Base-by-base conservation (phyloP, 164 flowering plant genomes). In the Santalum album region DNA sequence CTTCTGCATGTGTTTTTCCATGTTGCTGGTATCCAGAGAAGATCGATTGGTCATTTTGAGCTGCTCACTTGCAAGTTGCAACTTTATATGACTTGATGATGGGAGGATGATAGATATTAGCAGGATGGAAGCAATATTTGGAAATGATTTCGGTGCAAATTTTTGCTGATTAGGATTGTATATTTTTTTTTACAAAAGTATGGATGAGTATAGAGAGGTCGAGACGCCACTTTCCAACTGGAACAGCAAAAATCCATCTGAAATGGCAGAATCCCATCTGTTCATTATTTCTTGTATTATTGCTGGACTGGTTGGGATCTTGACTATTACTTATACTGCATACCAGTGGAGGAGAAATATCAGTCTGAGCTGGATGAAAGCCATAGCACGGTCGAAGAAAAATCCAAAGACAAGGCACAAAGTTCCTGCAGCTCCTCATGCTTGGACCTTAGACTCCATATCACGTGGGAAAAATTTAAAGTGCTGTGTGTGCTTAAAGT, bases 281-380 rank as follows among this genome's bases (percentile, higher is more conserved):
- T 76, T 94, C 39, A 57, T 85, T 27, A 14, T 75, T 36, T 80
- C 92, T 52, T 83, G 81, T 60, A 54, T 85, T 53, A 52, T 65
- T 70, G 86, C 87, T 62, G 88, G 76, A 27, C 34, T 89, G 18
- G 74, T 87, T 63, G 97, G 99, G 29, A 69, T 85, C 53, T 43
- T 81, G 45, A 89, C 97, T 35, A 77, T 94, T 54, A 74, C 73
- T 25, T 94, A 78, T 66, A 85, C 92, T 3, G 84, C 96, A 56
- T 87, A 80, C 60, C 99, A 87, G 48, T 94, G 97, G 99, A 83
- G 90, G 74, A 75, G 86, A 68, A 87, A 81, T 61, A 82, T 79
- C 40, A 94, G 80, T 63, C 56, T 90, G 38, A 87, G 80, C 70
- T 87, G 88, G 97, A 87, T 79, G 90, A 85, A 74, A 75, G 92